phyloP scores from a whole-genome alignment of 345 rosid species.

The Linum trigynum region DNA sequence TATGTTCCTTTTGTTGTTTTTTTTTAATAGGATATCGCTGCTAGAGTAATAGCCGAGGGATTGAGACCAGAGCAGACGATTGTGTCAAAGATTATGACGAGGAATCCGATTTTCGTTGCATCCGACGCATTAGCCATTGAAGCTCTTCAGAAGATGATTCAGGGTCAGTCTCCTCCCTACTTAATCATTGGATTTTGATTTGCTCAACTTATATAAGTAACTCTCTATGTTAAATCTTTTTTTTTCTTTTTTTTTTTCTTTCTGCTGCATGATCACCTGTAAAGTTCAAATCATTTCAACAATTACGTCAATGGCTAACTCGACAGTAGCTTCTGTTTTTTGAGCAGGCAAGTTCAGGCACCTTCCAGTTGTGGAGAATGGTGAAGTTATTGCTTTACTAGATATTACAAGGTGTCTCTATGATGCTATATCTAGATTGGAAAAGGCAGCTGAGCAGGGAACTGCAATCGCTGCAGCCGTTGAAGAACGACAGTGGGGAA shows the following conservation, averaged over 20 bases:
- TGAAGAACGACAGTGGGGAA: conserved; percentile 94
- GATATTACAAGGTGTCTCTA: conserved; percentile 94
- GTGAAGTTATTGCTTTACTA: conserved; percentile 91
- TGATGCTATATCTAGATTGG: conserved; percentile 96
- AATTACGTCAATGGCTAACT: background rate
- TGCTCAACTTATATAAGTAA: background rate
- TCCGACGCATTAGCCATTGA: conserved; percentile 84
- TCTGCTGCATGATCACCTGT: background rate
- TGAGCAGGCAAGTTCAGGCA: conserved; percentile 81
- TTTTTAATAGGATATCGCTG: conserved; percentile 47
- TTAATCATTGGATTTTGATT: background rate
- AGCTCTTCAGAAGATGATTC: conserved; percentile 97
- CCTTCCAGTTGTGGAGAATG: conserved; percentile 97
- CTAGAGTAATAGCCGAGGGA: conserved; percentile 90
- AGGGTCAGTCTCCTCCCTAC: conserved; percentile 36
- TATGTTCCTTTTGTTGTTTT: conserved; percentile 1
- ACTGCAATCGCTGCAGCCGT: conserved; percentile 96
- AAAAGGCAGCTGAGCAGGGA: conserved; percentile 97
- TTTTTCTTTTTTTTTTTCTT: no score
- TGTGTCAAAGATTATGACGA: conserved; percentile 87
- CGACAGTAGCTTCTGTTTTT: background rate
- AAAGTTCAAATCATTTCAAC: background rate
- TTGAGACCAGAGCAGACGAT: conserved; percentile 81
- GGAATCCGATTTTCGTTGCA: conserved; percentile 78
- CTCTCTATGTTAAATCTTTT: background rate